Conservation (phyloP, 768 basidiomycete genomes). For the Psilocybe sp. region DNA sequence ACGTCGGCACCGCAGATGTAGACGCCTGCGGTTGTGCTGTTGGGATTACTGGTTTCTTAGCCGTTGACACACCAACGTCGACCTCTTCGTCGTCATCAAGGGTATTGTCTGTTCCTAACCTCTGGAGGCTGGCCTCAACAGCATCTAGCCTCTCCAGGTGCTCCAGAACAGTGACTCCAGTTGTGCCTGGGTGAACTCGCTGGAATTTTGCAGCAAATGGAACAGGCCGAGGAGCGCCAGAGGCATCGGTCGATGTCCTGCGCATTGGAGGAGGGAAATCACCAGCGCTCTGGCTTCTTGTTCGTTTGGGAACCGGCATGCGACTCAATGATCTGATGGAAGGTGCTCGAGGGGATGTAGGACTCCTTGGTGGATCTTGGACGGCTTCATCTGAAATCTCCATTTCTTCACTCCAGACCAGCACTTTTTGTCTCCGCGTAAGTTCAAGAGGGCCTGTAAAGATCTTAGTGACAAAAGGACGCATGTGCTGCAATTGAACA, state of each 20-base stretch:
- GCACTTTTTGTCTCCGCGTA: slow-evolving; percentile 75
- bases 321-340: slow-evolving; percentile 53
- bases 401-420: slow-evolving; percentile 87
- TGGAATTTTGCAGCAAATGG: slow-evolving; percentile 84
- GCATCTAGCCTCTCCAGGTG: slow-evolving; percentile 84
- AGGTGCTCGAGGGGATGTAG: slow-evolving; percentile 42
- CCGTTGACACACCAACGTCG: slow-evolving; percentile 53
- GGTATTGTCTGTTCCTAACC: slow-evolving; percentile 58
- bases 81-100: slow-evolving; percentile 44
- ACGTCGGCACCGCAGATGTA: slow-evolving; percentile 24
- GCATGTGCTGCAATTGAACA: slow-evolving; percentile 3
- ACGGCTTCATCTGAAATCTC: slow-evolving; percentile 61
- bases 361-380: slow-evolving; percentile 33
- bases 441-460: slow-evolving; percentile 80
- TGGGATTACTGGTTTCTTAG: slow-evolving; percentile 1
- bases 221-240: slow-evolving; percentile 69
- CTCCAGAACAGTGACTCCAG: slow-evolving; percentile 81
- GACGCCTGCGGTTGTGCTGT: background rate
- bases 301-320: slow-evolving; percentile 52
- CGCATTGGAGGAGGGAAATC: slow-evolving; percentile 75
- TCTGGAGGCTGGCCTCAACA: slow-evolving; percentile 74
- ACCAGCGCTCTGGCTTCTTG: slow-evolving; percentile 60
- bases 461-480: background rate
- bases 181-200: slow-evolving; percentile 80
- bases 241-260: slow-evolving; percentile 58